These are phyloP conservation scores for Myotisia sp. DNA, from an alignment of 2,329 filamentous ascomycete species.

Conservation along the genomic window DNA sequence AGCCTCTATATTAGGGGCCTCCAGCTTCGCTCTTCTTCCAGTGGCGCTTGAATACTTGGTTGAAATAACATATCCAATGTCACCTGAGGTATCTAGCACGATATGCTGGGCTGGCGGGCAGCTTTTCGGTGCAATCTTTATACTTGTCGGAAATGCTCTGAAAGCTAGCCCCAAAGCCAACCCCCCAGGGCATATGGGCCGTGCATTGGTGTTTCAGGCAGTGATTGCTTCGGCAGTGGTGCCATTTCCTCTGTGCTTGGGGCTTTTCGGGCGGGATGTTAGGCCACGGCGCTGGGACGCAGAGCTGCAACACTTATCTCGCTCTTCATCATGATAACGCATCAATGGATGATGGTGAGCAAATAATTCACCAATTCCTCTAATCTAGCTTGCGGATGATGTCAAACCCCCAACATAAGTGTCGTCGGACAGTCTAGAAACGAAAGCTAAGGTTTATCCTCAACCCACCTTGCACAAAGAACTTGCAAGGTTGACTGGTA, in stretches of 20 bases:
- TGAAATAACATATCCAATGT: conserved; percentile 74
- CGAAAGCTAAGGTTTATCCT: too few relatives aligned
- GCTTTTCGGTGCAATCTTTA: conserved; percentile 69
- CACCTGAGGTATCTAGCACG: conserved; percentile 70
- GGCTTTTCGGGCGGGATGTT: conserved; percentile 49
- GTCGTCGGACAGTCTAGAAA: too few relatives aligned
- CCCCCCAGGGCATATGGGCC: conserved; percentile 59
- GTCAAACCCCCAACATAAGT: too few relatives aligned
- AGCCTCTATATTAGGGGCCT: conserved; percentile 60
- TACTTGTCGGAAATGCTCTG: conserved; percentile 67
- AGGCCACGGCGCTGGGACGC: conserved; percentile 27
- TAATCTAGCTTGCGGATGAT: too few relatives aligned
- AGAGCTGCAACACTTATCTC: conserved; percentile 20
- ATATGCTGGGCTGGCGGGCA: conserved; percentile 80
- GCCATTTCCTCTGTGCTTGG: conserved; percentile 55
- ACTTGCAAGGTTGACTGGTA: too few relatives aligned
- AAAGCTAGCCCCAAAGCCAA: conserved; percentile 34
- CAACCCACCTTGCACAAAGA: too few relatives aligned
- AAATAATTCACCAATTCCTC: too few relatives aligned
- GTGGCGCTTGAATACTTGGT: conserved; percentile 75
- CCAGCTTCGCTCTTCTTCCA: conserved; percentile 67
- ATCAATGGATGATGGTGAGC: too few relatives aligned
- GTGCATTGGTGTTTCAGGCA: conserved; percentile 64
- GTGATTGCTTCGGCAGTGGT: conserved; percentile 51
- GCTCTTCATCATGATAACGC: too few relatives aligned